Evolutionary conservation across 2,329 filamentous ascomycete species (phyloP).

Genomic region (Aspergillus niger): DNA sequence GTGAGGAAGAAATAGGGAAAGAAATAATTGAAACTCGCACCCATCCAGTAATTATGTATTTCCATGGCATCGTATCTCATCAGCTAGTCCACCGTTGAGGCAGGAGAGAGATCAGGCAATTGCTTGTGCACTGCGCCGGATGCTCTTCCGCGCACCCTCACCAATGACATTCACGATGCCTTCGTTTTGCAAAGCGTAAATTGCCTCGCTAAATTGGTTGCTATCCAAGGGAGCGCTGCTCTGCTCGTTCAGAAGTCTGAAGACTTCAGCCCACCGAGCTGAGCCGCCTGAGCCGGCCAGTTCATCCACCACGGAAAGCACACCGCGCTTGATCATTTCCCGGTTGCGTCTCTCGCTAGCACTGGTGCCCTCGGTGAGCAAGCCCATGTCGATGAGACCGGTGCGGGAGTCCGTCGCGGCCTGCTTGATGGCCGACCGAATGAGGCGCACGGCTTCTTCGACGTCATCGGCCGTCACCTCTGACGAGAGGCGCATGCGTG

Average conservation of each 20-base stretch:
- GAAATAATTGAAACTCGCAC: slow-evolving; percentile 3
- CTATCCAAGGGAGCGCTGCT: slow-evolving; percentile 71
- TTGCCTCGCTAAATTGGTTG: slow-evolving; percentile 78
- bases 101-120: slow-evolving; percentile 14
- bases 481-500: slow-evolving; percentile 86
- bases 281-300: slow-evolving; percentile 67
- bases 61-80: slow-evolving; percentile 34
- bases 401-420: slow-evolving; percentile 90
- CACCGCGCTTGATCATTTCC: slow-evolving; percentile 79
- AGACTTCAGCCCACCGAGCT: slow-evolving; percentile 77
- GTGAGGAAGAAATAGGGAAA: not conserved
- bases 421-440: slow-evolving; percentile 92
- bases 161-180: slow-evolving; percentile 77
- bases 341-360: slow-evolving; percentile 80
- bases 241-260: slow-evolving; percentile 70
- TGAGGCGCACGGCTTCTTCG: slow-evolving; percentile 84
- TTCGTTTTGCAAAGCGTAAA: slow-evolving; percentile 80
- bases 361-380: slow-evolving; percentile 91
- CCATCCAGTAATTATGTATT: slow-evolving; percentile 27
- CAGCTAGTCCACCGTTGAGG: slow-evolving; percentile 10
- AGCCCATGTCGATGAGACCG: slow-evolving; percentile 93
- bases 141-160: slow-evolving; percentile 78
- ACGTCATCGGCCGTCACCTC: slow-evolving; percentile 82
- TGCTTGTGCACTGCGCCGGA: slow-evolving; percentile 70
- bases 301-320: slow-evolving; percentile 77